These are phyloP conservation scores for Saksenaea oblongispora DNA, from an alignment of 371 early-diverging fungal species.

Conservation along the genomic window DNA sequence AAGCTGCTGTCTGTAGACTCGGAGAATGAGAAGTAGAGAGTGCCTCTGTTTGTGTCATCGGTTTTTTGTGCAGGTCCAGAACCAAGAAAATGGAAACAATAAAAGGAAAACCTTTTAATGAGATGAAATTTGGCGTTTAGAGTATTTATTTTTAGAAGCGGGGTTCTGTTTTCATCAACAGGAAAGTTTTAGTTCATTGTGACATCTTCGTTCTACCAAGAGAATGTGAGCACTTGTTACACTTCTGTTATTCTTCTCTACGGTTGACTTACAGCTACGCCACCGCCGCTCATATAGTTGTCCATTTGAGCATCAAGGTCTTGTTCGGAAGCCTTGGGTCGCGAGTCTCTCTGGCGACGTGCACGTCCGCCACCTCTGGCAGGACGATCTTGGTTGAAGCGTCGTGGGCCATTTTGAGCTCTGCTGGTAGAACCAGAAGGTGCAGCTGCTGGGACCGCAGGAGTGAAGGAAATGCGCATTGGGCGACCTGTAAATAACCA, in stretches of 20 bases:
- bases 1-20: neutral
- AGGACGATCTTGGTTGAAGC: conserved; percentile 18
- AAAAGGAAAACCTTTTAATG: conserved; percentile 1
- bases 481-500: conserved; percentile 38
- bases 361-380: conserved; percentile 22
- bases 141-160: conserved; percentile 2
- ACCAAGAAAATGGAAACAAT: conserved; percentile 2
- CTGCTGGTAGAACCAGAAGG: conserved; percentile 1
- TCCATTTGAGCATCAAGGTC: conserved; percentile 59
- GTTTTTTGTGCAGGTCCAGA: neutral
- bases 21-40: neutral
- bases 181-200: conserved; percentile 17
- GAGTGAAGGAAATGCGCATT: conserved; percentile 44
- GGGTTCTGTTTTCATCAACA: neutral
- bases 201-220: conserved; percentile 13
- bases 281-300: conserved; percentile 37
- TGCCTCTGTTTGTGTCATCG: conserved; percentile 4
- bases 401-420: conserved; percentile 8
- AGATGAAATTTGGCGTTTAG: neutral
- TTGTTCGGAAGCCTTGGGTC: conserved; percentile 38
- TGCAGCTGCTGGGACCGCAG: conserved; percentile 12
- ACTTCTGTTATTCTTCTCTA: neutral
- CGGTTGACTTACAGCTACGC: conserved; percentile 17
- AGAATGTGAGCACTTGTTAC: neutral
- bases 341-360: conserved; percentile 21